Conservation (phyloP, 2,329 filamentous ascomycete species). For the Seiridium unicorne region DNA sequence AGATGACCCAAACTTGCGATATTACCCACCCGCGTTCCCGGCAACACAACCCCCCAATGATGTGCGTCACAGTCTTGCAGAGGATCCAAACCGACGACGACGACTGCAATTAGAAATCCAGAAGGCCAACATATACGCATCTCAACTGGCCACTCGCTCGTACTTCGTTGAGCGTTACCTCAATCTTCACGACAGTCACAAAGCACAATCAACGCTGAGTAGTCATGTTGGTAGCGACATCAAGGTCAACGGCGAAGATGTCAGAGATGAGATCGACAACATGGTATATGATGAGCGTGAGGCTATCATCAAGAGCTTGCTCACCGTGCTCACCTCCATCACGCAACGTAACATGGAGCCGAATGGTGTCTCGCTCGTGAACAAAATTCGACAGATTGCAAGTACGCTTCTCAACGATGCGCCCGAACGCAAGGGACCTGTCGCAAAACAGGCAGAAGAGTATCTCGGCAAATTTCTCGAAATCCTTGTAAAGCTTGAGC, state of each 20-base stretch:
- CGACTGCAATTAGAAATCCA: slow-evolving; percentile 82
- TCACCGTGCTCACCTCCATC: slow-evolving; percentile 72
- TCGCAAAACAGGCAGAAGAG: slow-evolving; percentile 47
- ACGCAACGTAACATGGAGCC: slow-evolving; percentile 82
- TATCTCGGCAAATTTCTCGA: slow-evolving; percentile 31
- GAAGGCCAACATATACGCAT: slow-evolving; percentile 86
- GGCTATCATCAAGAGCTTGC: slow-evolving; percentile 75
- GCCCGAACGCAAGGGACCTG: slow-evolving; percentile 48
- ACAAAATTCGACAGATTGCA: slow-evolving; percentile 83
- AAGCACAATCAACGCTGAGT: slow-evolving; percentile 32
- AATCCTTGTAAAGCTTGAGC: slow-evolving; percentile 72
- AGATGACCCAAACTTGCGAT: slow-evolving; percentile 49
- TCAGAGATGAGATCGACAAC: slow-evolving; percentile 43
- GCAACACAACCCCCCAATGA: slow-evolving; percentile 46
- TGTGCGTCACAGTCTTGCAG: slow-evolving; percentile 47
- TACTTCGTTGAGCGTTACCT: slow-evolving; percentile 88
- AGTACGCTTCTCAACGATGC: slow-evolving; percentile 69
- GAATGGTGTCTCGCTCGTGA: slow-evolving; percentile 64
- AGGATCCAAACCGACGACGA: slow-evolving; percentile 48
- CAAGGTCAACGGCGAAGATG: slow-evolving; percentile 21
- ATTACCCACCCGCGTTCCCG: slow-evolving; percentile 50
- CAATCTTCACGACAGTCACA: slow-evolving; percentile 67
- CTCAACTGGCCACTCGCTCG: slow-evolving; percentile 76
- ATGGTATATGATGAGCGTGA: slow-evolving; percentile 76
- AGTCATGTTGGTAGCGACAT: neutral